These are phyloP conservation scores for Colletotrichum abscissum DNA, from an alignment of 2,329 filamentous ascomycete species.

Conservation along the genomic window DNA sequence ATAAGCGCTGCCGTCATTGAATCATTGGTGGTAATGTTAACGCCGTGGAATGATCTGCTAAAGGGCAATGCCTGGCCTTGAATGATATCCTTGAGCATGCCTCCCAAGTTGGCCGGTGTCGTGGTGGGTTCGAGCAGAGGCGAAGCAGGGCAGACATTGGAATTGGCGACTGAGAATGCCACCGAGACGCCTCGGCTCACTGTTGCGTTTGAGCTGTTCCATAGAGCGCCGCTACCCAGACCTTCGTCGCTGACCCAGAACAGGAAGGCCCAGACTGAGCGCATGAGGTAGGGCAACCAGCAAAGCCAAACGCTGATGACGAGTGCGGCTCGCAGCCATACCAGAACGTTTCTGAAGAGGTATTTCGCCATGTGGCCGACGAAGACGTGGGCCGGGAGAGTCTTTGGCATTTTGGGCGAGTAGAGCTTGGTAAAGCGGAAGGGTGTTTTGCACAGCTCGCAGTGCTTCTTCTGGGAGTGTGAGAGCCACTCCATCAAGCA, in stretches of 20 bases:
- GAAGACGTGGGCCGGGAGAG: conserved; percentile 84
- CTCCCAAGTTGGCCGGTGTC: conserved; percentile 41
- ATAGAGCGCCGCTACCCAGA: conserved; percentile 50
- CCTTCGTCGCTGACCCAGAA: conserved; percentile 95
- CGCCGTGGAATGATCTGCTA: conserved; percentile 40
- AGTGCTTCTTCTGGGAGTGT: conserved; percentile 99
- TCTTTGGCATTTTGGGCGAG: conserved; percentile 90
- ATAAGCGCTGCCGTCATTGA: conserved; percentile 47
- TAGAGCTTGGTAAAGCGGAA: conserved; percentile 99
- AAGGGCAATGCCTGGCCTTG: conserved; percentile 42
- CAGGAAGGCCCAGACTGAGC: conserved; percentile 90
- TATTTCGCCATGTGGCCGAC: conserved; percentile 82
- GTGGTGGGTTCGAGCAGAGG: conserved; percentile 47
- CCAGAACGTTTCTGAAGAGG: conserved; percentile 75
- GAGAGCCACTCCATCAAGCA: conserved; percentile 99
- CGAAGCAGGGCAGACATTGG: conserved; percentile 47
- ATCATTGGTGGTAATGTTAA: conserved; percentile 47
- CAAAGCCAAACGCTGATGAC: conserved; percentile 90
- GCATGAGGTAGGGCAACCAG: conserved; percentile 89
- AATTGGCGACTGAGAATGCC: conserved; percentile 38
- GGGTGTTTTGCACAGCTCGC: conserved; percentile 98
- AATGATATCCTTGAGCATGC: conserved; percentile 47
- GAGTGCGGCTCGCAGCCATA: conserved; percentile 81
- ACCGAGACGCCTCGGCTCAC: conserved; percentile 29
- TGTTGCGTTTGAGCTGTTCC: conserved; percentile 32